Percentiles rank a stretch among this genome's conserved stretches.
These are phyloP conservation scores for Exophiala sp. DNA, from an alignment of 2,329 filamentous ascomycete genomes.

Conservation along the genomic window DNA sequence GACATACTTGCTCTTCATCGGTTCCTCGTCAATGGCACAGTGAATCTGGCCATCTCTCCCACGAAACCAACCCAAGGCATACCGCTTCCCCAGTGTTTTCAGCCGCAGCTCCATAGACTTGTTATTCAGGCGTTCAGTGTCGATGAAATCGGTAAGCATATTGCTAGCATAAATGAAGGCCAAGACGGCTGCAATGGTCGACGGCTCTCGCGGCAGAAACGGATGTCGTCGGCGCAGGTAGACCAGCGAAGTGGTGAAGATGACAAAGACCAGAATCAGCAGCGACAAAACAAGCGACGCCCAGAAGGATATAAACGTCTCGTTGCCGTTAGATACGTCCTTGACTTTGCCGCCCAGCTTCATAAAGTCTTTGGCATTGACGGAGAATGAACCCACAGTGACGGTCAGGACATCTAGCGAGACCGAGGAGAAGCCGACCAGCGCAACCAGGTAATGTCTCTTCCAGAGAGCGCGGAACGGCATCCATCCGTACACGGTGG, in stretches of 20 bases:
- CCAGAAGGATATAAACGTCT: conserved; percentile 57
- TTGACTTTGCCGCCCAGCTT: conserved; percentile 15
- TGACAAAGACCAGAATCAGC: conserved; percentile 61
- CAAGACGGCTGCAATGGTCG: conserved; percentile 68
- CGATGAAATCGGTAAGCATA: conserved; percentile 71
- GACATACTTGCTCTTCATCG: conserved; percentile 59
- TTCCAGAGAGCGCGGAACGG: conserved; percentile 42
- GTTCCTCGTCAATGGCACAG: conserved; percentile 72
- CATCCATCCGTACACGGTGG: conserved; percentile 43
- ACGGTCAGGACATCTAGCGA: conserved; percentile 45
- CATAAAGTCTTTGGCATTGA: conserved; percentile 40
- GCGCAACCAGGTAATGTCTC: conserved; percentile 41
- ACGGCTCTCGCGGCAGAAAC: conserved; percentile 71
- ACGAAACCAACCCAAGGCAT: conserved; percentile 70
- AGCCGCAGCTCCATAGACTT: conserved; percentile 58
- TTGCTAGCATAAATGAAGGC: conserved; percentile 74
- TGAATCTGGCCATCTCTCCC: conserved; percentile 68
- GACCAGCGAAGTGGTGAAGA: conserved; percentile 53
- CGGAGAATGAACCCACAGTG: conserved; percentile 43
- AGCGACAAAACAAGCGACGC: conserved; percentile 57
- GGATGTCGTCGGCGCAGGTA: conserved; percentile 59
- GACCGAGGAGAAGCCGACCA: conserved; percentile 43
- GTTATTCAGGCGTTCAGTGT: conserved; percentile 58
- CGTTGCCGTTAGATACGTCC: conserved; percentile 34
- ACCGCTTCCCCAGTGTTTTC: conserved; percentile 57